Base-by-base conservation (phyloP, 148 eudicot genomes). In the Gaultheria prostrata region DNA sequence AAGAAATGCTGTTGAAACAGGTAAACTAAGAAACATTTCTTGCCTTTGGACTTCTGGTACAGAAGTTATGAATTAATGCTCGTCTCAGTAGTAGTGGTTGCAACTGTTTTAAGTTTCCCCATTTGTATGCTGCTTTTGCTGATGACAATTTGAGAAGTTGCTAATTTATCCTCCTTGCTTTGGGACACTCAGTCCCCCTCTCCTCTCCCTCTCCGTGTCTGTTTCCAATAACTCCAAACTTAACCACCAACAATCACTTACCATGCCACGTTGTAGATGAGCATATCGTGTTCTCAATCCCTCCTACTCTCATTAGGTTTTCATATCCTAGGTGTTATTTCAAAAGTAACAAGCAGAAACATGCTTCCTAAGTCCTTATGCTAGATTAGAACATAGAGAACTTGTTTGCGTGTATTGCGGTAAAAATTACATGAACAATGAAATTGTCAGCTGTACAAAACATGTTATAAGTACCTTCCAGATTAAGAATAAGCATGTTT, bases 1-100 rank as follows among this genome's bases (percentile, higher is more conserved):
- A 86, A 80, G 88, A 65, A 71, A 85, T 83, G 88, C 89, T 92
- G 49, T 84, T 91, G 84, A 87, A 91, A 84, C 93, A 92, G 87
- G 93, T 92, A 82, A 83, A 86, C 57, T 83, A 46, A 28, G 50
- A 32, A 71, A 13, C 21, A 35, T 46, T 59, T 39, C 43, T 39
- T 21, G 21, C 72, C 28, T 56, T 11, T 50, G 26, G 73, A 73
- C 24, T 9, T 82, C n/a, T 5, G 13, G 61, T 51, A 75, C 15
- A 51, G 45, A 28, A 70, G 53, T 81, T 11, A 17, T 56, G 63
- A 56, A 20, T n/a, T 20, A 56, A 21, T 54, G 21, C 8, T 33
- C 21, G 33, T 69, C 32, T 30, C 56, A 81, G 24, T 71, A 6
- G 46, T 71, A 35, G 10, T 69, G 35, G 74, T 79, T 39, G 43